Conservation (phyloP, 345 rosid species). For the Tarenaya hassleriana region DNA sequence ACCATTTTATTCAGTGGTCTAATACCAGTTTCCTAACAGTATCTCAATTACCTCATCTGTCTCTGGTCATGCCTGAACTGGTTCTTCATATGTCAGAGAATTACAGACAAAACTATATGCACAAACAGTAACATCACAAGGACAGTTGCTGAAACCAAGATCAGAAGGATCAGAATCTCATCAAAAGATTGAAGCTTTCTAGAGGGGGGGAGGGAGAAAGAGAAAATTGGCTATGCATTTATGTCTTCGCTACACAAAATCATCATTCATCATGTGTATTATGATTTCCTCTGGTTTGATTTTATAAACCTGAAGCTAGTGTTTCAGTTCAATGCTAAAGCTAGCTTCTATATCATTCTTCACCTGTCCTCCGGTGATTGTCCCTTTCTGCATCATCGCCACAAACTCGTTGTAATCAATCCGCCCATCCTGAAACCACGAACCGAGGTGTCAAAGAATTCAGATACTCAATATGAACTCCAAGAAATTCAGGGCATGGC, state of each 20-base stretch:
- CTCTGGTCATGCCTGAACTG: too few relatives aligned
- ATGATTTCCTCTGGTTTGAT: not conserved
- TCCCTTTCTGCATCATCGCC: constrained; percentile 80
- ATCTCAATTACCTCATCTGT: too few relatives aligned
- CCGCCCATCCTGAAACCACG: constrained; percentile 55
- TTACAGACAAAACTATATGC: constrained; percentile 26
- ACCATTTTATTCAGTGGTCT: too few relatives aligned
- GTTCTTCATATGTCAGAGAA: not conserved
- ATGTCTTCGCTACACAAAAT: not conserved
- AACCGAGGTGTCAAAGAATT: not conserved
- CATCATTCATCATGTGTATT: too few relatives aligned
- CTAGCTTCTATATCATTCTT: constrained; percentile 40
- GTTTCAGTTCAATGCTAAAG: constrained; percentile 46
- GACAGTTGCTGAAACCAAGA: constrained; percentile 21
- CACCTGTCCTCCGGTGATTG: constrained; percentile 23
- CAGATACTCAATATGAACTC: not conserved
- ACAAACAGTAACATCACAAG: constrained; percentile 23
- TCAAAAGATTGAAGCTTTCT: constrained; percentile 21
- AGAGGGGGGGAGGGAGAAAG: too few relatives aligned
- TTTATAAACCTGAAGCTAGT: constrained; percentile 21
- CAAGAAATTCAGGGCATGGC: too few relatives aligned
- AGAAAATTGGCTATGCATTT: constrained; percentile 10
- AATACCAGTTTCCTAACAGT: too few relatives aligned
- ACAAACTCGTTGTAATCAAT: constrained; percentile 82
- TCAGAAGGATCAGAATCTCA: constrained; percentile 18